These are phyloP conservation scores for Gossypium lobatum DNA, from an alignment of 441 rosid species.

Conservation along the genomic window DNA sequence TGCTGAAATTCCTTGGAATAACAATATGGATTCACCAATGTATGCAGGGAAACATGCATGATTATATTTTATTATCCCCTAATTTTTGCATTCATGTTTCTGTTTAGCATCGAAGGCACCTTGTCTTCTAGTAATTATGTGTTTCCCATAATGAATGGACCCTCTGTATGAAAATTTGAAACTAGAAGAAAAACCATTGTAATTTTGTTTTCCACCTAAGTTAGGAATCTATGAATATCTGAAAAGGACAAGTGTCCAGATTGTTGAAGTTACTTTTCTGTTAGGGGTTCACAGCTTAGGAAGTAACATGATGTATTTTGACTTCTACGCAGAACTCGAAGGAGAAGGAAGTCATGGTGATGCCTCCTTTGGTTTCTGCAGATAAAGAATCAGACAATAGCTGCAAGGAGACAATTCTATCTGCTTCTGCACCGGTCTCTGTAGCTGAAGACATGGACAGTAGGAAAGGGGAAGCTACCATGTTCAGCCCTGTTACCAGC, in stretches of 20 bases:
- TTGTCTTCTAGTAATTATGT: not conserved
- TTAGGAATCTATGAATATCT: not conserved
- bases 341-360: slow-evolving; percentile 11
- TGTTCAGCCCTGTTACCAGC: slow-evolving; percentile 15
- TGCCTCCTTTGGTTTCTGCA: slow-evolving; percentile 8
- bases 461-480: not conserved
- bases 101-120: not conserved
- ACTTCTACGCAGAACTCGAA: slow-evolving; percentile 28
- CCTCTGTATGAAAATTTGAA: not conserved
- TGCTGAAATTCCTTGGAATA: not conserved
- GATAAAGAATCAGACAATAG: slow-evolving; percentile 15
- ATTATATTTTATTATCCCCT: not conserved
- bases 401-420: slow-evolving; percentile 13
- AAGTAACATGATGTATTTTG: slow-evolving; percentile 8
- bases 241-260: not conserved
- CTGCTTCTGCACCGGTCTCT: slow-evolving; percentile 8
- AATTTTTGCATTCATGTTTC: not conserved
- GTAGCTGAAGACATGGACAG: slow-evolving; percentile 12
- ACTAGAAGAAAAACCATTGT: not conserved
- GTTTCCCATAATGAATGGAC: not conserved
- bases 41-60: not conserved
- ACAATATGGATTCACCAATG: not conserved
- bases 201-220: slow-evolving; percentile 1
- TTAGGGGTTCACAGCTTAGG: not conserved
- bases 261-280: not conserved